phyloP scores from a whole-genome alignment of 2,329 filamentous ascomycete species.

The Dryadomyces quercus-mongolicae region DNA sequence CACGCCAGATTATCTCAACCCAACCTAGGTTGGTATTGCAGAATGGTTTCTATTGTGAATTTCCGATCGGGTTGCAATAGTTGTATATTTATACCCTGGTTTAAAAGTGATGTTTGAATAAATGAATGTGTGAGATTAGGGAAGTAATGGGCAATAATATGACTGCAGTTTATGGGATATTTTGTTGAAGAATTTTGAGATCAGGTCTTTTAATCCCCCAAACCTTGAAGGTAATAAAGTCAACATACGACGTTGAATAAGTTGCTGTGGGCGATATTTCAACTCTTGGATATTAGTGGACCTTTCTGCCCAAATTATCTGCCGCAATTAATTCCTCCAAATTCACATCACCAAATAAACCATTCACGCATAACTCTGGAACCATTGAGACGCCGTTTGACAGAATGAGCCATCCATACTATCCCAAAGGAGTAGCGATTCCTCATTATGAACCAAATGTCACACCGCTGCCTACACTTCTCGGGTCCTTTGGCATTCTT shows the following conservation, averaged over 20 bases:
- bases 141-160: too few species aligned
- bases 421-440: conserved; percentile 30
- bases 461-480: conserved; percentile 24
- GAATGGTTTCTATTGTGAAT: not conserved
- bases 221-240: too few species aligned
- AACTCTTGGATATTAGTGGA: not conserved
- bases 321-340: not conserved
- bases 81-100: too few species aligned
- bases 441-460: conserved; percentile 33
- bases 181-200: too few species aligned
- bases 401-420: conserved; percentile 34
- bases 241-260: too few species aligned
- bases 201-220: too few species aligned
- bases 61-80: not conserved
- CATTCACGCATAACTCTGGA: not conserved
- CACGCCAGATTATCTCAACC: conserved; percentile 14
- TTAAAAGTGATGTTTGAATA: too few species aligned
- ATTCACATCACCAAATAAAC: not conserved
- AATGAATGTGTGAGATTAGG: too few species aligned
- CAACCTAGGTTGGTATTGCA: conserved; percentile 1
- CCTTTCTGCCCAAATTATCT: not conserved
- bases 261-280: too few species aligned
- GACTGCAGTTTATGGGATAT: too few species aligned
- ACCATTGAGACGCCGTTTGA: too few species aligned
- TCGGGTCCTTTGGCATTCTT: conserved; percentile 24